Conservation (phyloP, 1,284 basidiomycete species). For the Mycosarcoma mackinlayi region DNA sequence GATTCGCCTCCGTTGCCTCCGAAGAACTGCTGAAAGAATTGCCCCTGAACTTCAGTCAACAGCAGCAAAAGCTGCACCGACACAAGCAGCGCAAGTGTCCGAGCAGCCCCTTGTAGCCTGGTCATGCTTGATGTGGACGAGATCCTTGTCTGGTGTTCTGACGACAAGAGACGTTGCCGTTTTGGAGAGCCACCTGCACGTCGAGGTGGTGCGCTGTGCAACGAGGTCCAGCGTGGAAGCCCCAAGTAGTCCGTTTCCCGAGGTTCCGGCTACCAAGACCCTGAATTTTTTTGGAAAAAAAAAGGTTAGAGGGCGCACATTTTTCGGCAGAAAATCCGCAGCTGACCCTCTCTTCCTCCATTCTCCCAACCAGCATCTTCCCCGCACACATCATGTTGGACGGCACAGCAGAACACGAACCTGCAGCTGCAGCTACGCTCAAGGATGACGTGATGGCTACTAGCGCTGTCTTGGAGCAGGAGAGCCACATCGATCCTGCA, state of each 20-base stretch:
- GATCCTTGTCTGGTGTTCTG: background rate
- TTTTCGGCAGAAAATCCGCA: too few species aligned
- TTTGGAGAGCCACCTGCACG: too few species aligned
- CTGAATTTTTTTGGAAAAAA: constrained; percentile 20
- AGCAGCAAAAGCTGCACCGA: constrained; percentile 24
- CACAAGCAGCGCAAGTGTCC: constrained; percentile 8
- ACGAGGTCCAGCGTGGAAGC: constrained; percentile 26
- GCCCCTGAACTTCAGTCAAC: constrained; percentile 22
- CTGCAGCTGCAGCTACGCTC: background rate
- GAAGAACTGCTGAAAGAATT: constrained; percentile 61
- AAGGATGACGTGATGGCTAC: too few species aligned
- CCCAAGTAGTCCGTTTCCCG: constrained; percentile 9
- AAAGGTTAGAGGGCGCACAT: background rate
- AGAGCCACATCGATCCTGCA: background rate
- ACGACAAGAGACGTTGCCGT: background rate
- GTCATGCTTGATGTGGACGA: constrained; percentile 3
- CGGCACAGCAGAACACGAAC: background rate
- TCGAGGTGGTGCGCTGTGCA: background rate
- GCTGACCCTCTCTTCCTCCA: too few species aligned
- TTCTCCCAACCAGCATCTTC: too few species aligned
- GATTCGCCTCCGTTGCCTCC: constrained; percentile 39
- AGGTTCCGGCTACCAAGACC: constrained; percentile 5
- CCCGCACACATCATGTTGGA: constrained; percentile 2
- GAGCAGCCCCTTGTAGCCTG: background rate
- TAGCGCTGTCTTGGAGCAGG: background rate